phyloP scores from a whole-genome alignment of 345 rosid genomes.

The Noccaea bulbosa region DNA sequence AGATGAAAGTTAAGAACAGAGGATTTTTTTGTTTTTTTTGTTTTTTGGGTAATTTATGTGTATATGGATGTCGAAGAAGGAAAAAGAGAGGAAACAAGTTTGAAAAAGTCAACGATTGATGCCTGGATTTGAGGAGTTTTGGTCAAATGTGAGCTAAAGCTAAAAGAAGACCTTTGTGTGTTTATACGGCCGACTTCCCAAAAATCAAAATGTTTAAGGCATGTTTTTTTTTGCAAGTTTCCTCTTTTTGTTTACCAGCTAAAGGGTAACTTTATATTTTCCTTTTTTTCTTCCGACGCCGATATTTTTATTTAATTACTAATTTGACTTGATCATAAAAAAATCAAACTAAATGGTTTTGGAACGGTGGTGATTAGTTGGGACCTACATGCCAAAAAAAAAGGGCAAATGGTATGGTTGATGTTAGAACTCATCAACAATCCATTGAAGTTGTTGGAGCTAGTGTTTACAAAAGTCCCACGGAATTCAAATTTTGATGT shows the following conservation, averaged over 20 bases:
- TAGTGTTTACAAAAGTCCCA: constrained; percentile 8
- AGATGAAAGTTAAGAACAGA: constrained; percentile 23
- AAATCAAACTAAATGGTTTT: constrained; percentile 13
- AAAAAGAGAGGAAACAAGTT: constrained; percentile 39
- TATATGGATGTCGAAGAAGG: constrained; percentile 16
- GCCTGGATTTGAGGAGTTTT: constrained; percentile 35
- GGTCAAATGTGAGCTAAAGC: constrained; percentile 42
- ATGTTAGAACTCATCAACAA: constrained; percentile 26
- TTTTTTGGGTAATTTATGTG: background rate
- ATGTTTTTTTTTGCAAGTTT: constrained; percentile 27
- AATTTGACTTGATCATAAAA: constrained; percentile 9
- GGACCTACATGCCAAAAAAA: constrained; percentile 20
- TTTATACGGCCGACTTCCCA: constrained; percentile 38
- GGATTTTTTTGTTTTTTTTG: background rate
- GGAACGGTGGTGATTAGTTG: constrained; percentile 31
- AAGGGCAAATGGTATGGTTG: constrained; percentile 1
- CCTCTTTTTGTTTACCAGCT: constrained; percentile 2
- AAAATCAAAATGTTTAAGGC: constrained; percentile 34
- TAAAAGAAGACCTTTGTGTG: constrained; percentile 35
- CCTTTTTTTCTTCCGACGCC: background rate
- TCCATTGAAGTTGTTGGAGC: constrained; percentile 26
- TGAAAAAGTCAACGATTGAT: constrained; percentile 41
- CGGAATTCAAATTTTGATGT: constrained; percentile 7
- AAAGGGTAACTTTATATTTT: background rate
- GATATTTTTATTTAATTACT: background rate